Conservation (phyloP, 176 grass and related monocot genomes). For the Hordeum marinum region DNA sequence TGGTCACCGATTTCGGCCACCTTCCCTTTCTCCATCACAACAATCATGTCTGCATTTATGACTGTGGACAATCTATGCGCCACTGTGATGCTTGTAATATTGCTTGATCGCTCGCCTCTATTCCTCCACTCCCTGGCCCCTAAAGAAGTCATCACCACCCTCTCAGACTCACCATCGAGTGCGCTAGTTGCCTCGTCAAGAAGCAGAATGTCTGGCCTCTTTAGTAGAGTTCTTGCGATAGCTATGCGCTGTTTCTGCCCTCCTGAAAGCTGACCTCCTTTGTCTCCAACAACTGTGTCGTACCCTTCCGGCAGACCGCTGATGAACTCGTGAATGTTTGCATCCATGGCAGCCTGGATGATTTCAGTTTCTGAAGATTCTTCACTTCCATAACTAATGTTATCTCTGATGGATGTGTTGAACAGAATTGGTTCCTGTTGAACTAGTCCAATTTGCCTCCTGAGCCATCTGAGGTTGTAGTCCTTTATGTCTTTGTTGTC, state of each 20-base stretch:
- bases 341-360: constrained; percentile 33
- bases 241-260: constrained; percentile 53
- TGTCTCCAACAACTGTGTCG: constrained; percentile 39
- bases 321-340: constrained; percentile 52
- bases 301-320: constrained; percentile 46
- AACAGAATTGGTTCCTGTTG: constrained; percentile 60
- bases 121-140: constrained; percentile 17
- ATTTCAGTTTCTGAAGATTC: constrained; percentile 40
- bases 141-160: constrained; percentile 32
- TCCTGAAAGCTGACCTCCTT: constrained; percentile 43
- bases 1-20: constrained; percentile 37
- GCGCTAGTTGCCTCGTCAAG: constrained; percentile 59
- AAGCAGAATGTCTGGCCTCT: constrained; percentile 39
- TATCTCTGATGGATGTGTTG: constrained; percentile 45
- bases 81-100: constrained; percentile 40
- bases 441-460: constrained; percentile 43
- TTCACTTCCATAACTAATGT: constrained; percentile 43
- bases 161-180: constrained; percentile 43
- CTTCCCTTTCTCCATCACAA: constrained; percentile 48
- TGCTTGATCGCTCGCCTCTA: neutral
- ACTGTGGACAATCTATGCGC: constrained; percentile 48
- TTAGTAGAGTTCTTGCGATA: constrained; percentile 41
- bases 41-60: constrained; percentile 31
- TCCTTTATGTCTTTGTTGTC: constrained; percentile 36
- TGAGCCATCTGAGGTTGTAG: constrained; percentile 47